phyloP scores from a whole-genome alignment of 331 rosid species.

The Rhamnella rubrinervis region DNA sequence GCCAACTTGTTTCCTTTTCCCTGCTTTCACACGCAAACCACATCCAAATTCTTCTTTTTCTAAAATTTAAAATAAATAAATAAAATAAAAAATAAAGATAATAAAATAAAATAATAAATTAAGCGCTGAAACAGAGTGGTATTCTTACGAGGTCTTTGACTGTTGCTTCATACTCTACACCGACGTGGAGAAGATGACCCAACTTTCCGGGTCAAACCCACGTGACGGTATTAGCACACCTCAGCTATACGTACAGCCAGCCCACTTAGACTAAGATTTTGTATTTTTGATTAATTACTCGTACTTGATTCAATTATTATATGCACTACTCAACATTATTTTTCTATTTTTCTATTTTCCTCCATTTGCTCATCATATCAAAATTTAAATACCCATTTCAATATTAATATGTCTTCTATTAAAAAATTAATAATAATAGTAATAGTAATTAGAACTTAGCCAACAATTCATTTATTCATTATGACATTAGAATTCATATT shows the following conservation, averaged over 20 bases:
- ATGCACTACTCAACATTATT: too few species aligned
- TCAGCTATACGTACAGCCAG: constrained; percentile 1
- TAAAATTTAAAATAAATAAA: not conserved
- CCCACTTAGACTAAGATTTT: too few species aligned
- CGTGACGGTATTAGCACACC: constrained; percentile 24
- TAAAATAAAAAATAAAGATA: not conserved
- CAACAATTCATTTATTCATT: too few species aligned
- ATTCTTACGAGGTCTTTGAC: constrained; percentile 28
- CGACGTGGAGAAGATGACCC: constrained; percentile 31
- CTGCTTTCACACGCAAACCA: constrained; percentile 26
- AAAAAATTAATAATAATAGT: too few species aligned
- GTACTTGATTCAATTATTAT: too few species aligned
- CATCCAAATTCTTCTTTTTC: not conserved
- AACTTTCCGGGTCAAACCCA: constrained; percentile 39
- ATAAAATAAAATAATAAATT: not conserved
- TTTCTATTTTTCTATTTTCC: too few species aligned
- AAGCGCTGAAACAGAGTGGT: not conserved
- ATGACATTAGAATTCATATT: too few species aligned
- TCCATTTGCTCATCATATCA: too few species aligned
- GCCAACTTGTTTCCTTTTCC: constrained; percentile 12
- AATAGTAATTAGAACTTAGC: too few species aligned
- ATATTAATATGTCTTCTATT: too few species aligned
- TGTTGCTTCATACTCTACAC: constrained; percentile 22
- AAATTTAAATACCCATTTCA: too few species aligned
- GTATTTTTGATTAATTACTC: too few species aligned